Base-by-base conservation (phyloP, 768 basidiomycete species). In the Tricholoma flavovirens region DNA sequence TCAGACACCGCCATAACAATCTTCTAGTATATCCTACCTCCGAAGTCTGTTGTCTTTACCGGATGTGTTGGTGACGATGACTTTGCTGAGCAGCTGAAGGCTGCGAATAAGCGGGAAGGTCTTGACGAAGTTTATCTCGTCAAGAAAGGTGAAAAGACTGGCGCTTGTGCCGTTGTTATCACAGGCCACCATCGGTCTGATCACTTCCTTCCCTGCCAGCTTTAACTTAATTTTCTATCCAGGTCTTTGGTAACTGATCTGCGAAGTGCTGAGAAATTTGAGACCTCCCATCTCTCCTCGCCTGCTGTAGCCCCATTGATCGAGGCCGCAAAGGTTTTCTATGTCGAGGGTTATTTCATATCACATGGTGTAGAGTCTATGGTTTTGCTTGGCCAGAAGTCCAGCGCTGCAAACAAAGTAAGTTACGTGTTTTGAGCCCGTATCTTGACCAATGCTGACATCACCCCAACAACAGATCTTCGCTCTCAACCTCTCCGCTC, bases 321-420 rank as follows among this genome's bases (percentile, higher is more conserved):
- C 65, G 80, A 90, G 5, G 79, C 75, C 46, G 96, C 95, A 56
- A 86, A 89, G 67, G 81, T 82, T 69, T 97, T 82, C 79, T 99
- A 99, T 76, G 84, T 98, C 58, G 96, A 93, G 66, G 96, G 96
- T 7, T 99, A 88, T 78, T 98, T 99, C 85, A 81, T 98, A 57
- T 96, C 96, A 15, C 96, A 99, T 68, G 96, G 97, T 45, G 68
- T 81, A 55, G 83, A 84, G 54, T 79, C 82, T 55, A 84, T 83
- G 49, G 71, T 91, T 36, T 77, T 86, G 64, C 74, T 98, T 58
- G 84, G 87, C 71, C 84, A 88, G 69, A 85, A 87, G 60, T 88
- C 92, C 4, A 82, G 89, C 8, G 77, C 75, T 35, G 79, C 80
- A 15, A 83, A 84, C 63, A 98, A 97, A 83, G 92, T 87, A 54